Conservation (phyloP, 805 yeast species). For the Maudiozyma turicensis region DNA sequence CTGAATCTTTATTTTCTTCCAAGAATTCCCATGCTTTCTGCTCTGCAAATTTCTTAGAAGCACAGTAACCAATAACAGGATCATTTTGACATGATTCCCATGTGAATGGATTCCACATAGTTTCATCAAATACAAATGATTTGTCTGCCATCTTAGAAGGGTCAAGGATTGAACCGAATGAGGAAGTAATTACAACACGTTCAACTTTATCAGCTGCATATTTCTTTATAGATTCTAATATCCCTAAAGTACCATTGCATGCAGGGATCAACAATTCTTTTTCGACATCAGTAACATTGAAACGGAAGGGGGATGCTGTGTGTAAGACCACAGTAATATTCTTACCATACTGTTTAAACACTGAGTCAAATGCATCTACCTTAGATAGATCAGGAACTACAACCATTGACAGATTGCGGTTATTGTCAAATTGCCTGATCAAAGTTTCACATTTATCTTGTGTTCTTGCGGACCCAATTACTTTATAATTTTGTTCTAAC, state of each 20-base stretch:
- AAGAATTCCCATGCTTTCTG: constrained; percentile 44
- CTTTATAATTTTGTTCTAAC: constrained; percentile 31
- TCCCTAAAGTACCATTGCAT: constrained; percentile 41
- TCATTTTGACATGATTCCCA: constrained; percentile 17
- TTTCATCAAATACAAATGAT: constrained; percentile 32
- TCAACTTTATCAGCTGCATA: constrained; percentile 34
- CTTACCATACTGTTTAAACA: constrained; percentile 33
- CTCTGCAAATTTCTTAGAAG: constrained; percentile 48
- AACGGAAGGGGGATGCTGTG: constrained; percentile 50
- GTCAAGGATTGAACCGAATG: constrained; percentile 38
- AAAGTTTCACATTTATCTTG: constrained; percentile 34
- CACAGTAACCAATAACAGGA: constrained; percentile 26
- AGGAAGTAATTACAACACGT: constrained; percentile 46
- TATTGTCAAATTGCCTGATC: constrained; percentile 20
- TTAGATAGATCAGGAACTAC: constrained; percentile 30
- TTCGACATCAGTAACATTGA: constrained; percentile 35
- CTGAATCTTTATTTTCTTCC: constrained; percentile 29
- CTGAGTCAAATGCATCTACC: constrained; percentile 37
- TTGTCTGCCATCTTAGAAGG: constrained; percentile 30
- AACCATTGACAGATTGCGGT: constrained; percentile 20
- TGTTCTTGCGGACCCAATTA: constrained; percentile 45
- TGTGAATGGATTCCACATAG: constrained; percentile 43
- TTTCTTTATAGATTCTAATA: constrained; percentile 38
- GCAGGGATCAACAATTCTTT: constrained; percentile 49
- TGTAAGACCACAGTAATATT: constrained; percentile 48